phyloP scores from a whole-genome alignment of 305 asterid species.

The Fraxinus angustifolia region DNA sequence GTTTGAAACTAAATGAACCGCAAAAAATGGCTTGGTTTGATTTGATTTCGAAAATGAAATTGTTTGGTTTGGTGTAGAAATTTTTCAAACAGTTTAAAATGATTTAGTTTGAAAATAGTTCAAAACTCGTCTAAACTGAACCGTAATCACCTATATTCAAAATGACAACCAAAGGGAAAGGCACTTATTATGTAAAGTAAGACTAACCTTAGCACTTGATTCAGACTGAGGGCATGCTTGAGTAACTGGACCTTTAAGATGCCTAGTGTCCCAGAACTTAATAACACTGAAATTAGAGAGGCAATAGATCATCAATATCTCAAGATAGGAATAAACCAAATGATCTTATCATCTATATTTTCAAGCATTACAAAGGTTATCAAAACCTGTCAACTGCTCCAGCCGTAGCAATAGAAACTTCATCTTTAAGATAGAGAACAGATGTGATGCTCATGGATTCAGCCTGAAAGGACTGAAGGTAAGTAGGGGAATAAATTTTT shows the following conservation, averaged over 20 bases:
- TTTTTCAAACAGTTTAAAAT: neutral
- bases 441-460: conserved; percentile 83
- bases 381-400: conserved; percentile 95
- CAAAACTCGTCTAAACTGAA: neutral
- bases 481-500: neutral
- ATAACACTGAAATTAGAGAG: conserved; percentile 43
- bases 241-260: conserved; percentile 65
- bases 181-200: neutral
- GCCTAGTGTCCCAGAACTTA: conserved; percentile 93
- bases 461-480: conserved; percentile 39
- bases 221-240: conserved; percentile 59
- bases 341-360: conserved; percentile 5
- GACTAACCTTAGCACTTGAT: conserved; percentile 46
- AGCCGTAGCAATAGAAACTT: conserved; percentile 78
- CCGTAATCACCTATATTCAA: neutral
- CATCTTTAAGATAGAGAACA: conserved; percentile 85
- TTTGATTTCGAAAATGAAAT: neutral
- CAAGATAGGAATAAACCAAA: conserved; percentile 14
- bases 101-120: neutral
- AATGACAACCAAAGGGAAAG: neutral
- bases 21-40: neutral
- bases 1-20: neutral
- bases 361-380: conserved; percentile 6
- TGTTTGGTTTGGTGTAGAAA: neutral
- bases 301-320: conserved; percentile 12